phyloP scores from a whole-genome alignment of 345 rosid genomes.

The Gossypium rotundifolium region DNA sequence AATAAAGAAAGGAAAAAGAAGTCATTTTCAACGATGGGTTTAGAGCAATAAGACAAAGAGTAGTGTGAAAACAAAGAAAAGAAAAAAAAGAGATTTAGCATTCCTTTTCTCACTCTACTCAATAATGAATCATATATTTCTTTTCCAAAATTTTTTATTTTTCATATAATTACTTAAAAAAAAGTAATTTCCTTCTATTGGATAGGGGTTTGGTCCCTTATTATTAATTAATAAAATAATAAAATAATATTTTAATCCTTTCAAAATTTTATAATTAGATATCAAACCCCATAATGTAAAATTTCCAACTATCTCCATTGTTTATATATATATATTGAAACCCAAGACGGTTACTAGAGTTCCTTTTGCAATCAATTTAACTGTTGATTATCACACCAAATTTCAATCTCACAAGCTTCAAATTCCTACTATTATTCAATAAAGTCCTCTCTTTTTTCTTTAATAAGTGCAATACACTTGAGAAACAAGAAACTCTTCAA shows the following conservation, averaged over 20 bases:
- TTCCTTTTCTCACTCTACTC: background rate
- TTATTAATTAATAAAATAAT: too few species aligned
- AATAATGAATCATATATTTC: background rate
- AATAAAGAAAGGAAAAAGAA: background rate
- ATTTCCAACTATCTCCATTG: too few species aligned
- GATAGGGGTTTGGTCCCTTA: too few species aligned
- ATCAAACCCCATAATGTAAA: too few species aligned
- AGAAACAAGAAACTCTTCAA: background rate
- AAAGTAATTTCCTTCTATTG: too few species aligned
- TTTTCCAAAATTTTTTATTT: background rate
- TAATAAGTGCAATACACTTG: background rate
- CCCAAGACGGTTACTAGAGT: background rate
- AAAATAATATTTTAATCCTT: too few species aligned
- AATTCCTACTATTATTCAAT: background rate
- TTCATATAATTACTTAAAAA: background rate
- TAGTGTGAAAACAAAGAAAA: constrained; percentile 7
- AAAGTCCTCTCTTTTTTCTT: background rate
- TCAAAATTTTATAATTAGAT: too few species aligned
- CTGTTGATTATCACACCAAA: background rate
- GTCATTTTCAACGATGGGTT: background rate
- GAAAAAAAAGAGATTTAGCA: too few species aligned
- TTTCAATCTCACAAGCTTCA: background rate
- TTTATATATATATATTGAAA: background rate
- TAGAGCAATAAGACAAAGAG: constrained; percentile 2
- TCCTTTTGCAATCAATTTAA: background rate